Percentiles rank a stretch among this genome's conserved stretches.
phyloP scores from a whole-genome alignment of 2,329 filamentous ascomycete species.

The Ascochyta pisi region DNA sequence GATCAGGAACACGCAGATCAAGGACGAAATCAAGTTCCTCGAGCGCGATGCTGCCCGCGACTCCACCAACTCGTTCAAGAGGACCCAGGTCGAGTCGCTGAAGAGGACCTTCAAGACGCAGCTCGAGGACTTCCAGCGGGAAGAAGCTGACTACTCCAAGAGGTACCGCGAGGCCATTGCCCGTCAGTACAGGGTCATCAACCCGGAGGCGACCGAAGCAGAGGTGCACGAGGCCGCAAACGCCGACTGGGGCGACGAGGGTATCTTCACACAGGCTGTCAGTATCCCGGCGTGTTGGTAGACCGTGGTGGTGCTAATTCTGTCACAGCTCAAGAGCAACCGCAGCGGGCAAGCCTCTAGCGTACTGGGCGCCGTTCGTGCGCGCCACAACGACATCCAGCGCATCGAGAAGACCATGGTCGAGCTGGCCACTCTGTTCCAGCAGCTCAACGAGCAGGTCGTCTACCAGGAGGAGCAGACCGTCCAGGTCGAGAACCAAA shows the following conservation, averaged over 20 bases:
- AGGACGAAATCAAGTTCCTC: conserved; percentile 78
- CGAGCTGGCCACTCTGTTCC: conserved; percentile 74
- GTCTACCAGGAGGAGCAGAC: conserved; percentile 74
- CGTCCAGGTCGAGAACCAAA: conserved; percentile 68
- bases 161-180: conserved; percentile 79
- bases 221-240: conserved; percentile 74
- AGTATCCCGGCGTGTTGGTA: conserved; percentile 42
- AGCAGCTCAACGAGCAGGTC: conserved; percentile 76
- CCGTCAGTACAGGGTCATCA: conserved; percentile 81
- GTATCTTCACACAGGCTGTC: conserved; percentile 83
- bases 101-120: conserved; percentile 76
- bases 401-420: conserved; percentile 77
- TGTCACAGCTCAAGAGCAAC: conserved; percentile 72
- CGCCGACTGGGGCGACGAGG: conserved; percentile 77
- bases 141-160: conserved; percentile 74
- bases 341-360: conserved; percentile 75
- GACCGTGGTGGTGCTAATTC: not conserved
- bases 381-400: conserved; percentile 82
- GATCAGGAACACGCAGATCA: conserved; percentile 75
- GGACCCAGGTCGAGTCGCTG: conserved; percentile 71
- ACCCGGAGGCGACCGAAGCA: conserved; percentile 76
- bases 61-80: conserved; percentile 69
- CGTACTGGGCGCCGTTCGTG: conserved; percentile 78
- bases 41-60: conserved; percentile 74
- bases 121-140: conserved; percentile 72